These are phyloP conservation scores for Phialocephala sp. DNA, from an alignment of 2,329 filamentous ascomycete species.

Conservation along the genomic window DNA sequence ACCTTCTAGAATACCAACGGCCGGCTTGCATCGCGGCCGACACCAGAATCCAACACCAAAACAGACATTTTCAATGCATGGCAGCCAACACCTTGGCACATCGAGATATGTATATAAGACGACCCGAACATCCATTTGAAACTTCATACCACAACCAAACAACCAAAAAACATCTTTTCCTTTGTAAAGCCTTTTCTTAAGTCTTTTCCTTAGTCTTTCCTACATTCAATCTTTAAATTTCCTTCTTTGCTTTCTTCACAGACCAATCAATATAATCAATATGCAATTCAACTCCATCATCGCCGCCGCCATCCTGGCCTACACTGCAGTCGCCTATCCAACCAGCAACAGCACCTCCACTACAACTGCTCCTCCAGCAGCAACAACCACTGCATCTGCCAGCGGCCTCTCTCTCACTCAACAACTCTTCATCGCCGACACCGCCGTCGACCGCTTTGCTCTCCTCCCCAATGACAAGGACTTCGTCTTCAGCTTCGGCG, in stretches of 20 bases:
- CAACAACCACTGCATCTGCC: constrained; percentile 19
- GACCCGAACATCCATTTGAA: constrained; percentile 13
- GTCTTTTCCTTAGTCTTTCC: no score
- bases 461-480: constrained; percentile 51
- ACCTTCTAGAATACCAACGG: constrained; percentile 6
- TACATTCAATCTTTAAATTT: constrained; percentile 25
- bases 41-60: neutral
- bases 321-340: constrained; percentile 42
- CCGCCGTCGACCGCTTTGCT: constrained; percentile 50
- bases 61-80: neutral
- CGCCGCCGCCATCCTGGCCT: constrained; percentile 48
- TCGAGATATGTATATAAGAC: constrained; percentile 20
- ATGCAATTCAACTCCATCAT: constrained; percentile 47
- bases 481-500: constrained; percentile 56
- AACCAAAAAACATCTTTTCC: constrained; percentile 29
- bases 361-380: constrained; percentile 15
- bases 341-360: constrained; percentile 31
- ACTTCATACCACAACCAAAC: constrained; percentile 31
- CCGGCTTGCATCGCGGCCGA: constrained; percentile 3
- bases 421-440: constrained; percentile 41
- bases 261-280: constrained; percentile 31
- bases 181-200: constrained; percentile 31
- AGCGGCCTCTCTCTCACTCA: constrained; percentile 31
- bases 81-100: neutral
- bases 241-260: constrained; percentile 19